A percentile compares a stretch with the other conserved stretches of the same genome.
phyloP scores from a whole-genome alignment of 176 grass and related monocot species.

The Avena atlantica region DNA sequence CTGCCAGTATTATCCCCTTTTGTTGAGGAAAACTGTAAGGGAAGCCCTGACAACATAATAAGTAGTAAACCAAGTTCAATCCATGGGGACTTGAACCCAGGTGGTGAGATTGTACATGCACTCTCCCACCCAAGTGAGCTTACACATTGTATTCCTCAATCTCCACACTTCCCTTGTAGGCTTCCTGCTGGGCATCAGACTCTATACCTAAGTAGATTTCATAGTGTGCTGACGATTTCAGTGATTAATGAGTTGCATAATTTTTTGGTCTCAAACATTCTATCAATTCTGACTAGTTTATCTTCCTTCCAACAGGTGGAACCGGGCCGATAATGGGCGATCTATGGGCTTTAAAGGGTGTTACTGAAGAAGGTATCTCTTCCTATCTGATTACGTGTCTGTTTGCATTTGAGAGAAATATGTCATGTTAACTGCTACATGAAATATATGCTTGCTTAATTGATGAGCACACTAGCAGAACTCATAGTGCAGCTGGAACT shows the following conservation, averaged over 20 bases:
- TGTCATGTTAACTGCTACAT: neutral
- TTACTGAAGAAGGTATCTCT: conserved; percentile 88
- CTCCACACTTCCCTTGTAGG: neutral
- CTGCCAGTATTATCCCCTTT: neutral
- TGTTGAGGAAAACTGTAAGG: neutral
- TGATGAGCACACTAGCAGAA: conserved; percentile 1
- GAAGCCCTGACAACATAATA: too few species aligned
- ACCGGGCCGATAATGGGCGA: conserved; percentile 94
- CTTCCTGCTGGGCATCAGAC: conserved; percentile 8
- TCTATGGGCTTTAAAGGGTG: conserved; percentile 96
- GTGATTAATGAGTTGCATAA: neutral
- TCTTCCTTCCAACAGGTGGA: conserved; percentile 63
- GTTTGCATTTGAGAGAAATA: conserved; percentile 7
- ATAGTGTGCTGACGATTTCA: neutral
- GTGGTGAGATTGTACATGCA: neutral
- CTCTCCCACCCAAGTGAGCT: neutral
- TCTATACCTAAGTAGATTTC: conserved; percentile 22
- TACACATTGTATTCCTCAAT: too few species aligned
- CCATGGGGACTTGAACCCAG: conserved; percentile 3
- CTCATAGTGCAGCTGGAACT: conserved; percentile 29
- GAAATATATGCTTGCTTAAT: neutral
- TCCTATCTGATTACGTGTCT: conserved; percentile 35
- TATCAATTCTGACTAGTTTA: neutral
- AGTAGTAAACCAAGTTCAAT: neutral
- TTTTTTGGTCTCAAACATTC: neutral